A percentile compares a stretch with the other conserved stretches of the same genome.
phyloP scores from a whole-genome alignment of 108 stramenopile genomes.

The Fistulifera pelliculosa region DNA sequence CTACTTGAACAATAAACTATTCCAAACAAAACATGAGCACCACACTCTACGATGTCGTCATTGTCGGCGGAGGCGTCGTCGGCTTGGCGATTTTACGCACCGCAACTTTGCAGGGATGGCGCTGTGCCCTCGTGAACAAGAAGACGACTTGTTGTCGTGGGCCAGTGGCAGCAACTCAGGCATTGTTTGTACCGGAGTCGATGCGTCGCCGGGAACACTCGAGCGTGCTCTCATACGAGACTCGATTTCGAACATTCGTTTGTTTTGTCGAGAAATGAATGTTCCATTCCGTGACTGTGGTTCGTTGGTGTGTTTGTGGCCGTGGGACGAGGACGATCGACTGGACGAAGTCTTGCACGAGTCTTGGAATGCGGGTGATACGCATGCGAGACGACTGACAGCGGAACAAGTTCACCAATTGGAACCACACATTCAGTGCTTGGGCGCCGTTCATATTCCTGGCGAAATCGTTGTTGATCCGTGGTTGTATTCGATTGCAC shows the following conservation, averaged over 20 bases:
- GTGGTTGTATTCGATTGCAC: conserved; percentile 70
- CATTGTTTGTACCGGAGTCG: conserved; percentile 74
- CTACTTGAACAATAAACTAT: too few relatives aligned
- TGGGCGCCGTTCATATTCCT: conserved; percentile 64
- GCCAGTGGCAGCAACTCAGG: conserved; percentile 66
- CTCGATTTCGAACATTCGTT: conserved; percentile 43
- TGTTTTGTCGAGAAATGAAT: conserved; percentile 40
- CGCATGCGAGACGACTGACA: conserved; percentile 33
- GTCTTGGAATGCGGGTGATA: too few relatives aligned
- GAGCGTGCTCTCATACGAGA: conserved; percentile 70
- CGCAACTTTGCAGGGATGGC: conserved; percentile 47
- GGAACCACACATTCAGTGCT: conserved; percentile 46
- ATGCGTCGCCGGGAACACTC: conserved; percentile 56
- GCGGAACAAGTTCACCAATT: conserved; percentile 22
- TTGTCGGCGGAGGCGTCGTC: conserved; percentile 79
- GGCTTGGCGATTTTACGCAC: conserved; percentile 55
- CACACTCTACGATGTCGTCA: conserved; percentile 56
- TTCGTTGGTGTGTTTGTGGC: conserved; percentile 62
- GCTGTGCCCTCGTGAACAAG: conserved; percentile 50
- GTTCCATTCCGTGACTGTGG: conserved; percentile 55
- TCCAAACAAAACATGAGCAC: too few relatives aligned
- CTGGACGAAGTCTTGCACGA: conserved; percentile 42
- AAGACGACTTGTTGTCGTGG: conserved; percentile 36
- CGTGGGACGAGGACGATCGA: conserved; percentile 33
- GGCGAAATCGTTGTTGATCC: conserved; percentile 80